These are phyloP conservation scores for Sugiyamaella paludigena DNA, from an alignment of 1,139 yeast species.

Conservation along the genomic window DNA sequence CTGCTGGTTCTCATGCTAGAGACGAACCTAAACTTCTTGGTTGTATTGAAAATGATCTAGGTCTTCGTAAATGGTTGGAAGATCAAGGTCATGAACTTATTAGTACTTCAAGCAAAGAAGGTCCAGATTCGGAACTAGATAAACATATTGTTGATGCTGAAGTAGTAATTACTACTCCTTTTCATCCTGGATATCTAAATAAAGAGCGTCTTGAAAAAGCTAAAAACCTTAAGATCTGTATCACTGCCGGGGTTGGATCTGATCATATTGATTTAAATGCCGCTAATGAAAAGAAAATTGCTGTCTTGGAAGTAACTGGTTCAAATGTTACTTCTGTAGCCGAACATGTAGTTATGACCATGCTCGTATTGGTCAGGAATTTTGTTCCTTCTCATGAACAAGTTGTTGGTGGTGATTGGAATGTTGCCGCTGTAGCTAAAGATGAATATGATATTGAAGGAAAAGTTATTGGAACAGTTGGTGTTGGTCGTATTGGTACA, in stretches of 20 bases:
- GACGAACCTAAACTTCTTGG: conserved; percentile 65
- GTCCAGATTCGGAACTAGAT: conserved; percentile 58
- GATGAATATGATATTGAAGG: conserved; percentile 73
- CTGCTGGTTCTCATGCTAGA: conserved; percentile 49
- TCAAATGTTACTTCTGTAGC: conserved; percentile 80
- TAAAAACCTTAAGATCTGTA: conserved; percentile 65
- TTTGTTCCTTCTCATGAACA: conserved; percentile 77
- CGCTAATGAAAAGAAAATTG: conserved; percentile 60
- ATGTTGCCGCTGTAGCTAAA: conserved; percentile 74
- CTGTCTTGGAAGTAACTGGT: conserved; percentile 79
- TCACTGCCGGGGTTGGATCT: conserved; percentile 85
- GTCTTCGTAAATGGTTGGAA: conserved; percentile 64
- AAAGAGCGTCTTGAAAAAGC: conserved; percentile 66
- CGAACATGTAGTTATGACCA: conserved; percentile 77
- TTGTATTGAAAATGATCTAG: conserved; percentile 72
- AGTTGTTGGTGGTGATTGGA: conserved; percentile 62
- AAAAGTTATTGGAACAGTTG: conserved; percentile 74
- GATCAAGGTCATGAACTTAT: conserved; percentile 65
- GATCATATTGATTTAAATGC: conserved; percentile 77
- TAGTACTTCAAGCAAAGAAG: conserved; percentile 69
- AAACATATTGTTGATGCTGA: conserved; percentile 68
- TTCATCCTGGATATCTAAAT: conserved; percentile 77
- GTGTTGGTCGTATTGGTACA: conserved; percentile 81
- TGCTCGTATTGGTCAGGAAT: conserved; percentile 68
- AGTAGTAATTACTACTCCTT: conserved; percentile 76